A percentile compares a stretch with the other conserved stretches of the same genome.
Conservation (phyloP, 1,139 yeast genomes). For the Yamadazyma pseudoaaseri region DNA sequence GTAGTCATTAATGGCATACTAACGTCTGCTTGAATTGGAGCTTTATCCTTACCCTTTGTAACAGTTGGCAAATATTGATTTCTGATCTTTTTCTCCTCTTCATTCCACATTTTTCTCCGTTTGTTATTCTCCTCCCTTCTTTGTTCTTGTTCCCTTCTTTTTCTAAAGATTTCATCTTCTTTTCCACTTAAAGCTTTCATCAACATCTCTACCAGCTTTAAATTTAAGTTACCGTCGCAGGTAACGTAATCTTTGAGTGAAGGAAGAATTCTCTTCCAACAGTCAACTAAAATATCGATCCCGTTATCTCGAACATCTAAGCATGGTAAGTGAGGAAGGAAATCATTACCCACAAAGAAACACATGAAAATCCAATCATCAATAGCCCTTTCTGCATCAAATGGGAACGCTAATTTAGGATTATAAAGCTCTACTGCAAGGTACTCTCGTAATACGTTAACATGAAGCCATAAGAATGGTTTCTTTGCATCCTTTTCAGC, state of each 20-base stretch:
- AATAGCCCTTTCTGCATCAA: conserved; percentile 90
- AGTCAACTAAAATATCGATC: conserved; percentile 72
- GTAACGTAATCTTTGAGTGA: conserved; percentile 75
- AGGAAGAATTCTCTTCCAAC: conserved; percentile 80
- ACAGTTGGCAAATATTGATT: conserved; percentile 35
- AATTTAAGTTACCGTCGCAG: conserved; percentile 80
- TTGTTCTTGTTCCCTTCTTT: conserved; percentile 64
- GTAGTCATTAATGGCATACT: conserved; percentile 77
- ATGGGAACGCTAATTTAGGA: conserved; percentile 68
- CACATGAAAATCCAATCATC: conserved; percentile 99
- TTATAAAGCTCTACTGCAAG: conserved; percentile 76
- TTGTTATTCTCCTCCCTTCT: conserved; percentile 64
- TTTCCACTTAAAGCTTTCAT: conserved; percentile 63
- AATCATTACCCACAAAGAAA: conserved; percentile 98
- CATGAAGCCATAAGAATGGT: conserved; percentile 94
- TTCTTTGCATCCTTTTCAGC: conserved; percentile 63
- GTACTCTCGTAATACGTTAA: conserved; percentile 84
- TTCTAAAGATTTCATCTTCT: conserved; percentile 78
- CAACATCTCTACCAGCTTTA: conserved; percentile 73
- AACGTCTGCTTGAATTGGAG: conserved; percentile 69
- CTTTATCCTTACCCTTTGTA: conserved; percentile 70
- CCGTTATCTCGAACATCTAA: conserved; percentile 94
- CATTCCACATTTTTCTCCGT: conserved; percentile 51
- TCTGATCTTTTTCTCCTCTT: conserved; percentile 38
- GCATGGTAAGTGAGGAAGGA: conserved; percentile 93